Evolutionary conservation across 1,284 basidiomycete species (phyloP), one percentile per base, ranked within the genome.

Genomic region (Fistulina hepatica): DNA sequence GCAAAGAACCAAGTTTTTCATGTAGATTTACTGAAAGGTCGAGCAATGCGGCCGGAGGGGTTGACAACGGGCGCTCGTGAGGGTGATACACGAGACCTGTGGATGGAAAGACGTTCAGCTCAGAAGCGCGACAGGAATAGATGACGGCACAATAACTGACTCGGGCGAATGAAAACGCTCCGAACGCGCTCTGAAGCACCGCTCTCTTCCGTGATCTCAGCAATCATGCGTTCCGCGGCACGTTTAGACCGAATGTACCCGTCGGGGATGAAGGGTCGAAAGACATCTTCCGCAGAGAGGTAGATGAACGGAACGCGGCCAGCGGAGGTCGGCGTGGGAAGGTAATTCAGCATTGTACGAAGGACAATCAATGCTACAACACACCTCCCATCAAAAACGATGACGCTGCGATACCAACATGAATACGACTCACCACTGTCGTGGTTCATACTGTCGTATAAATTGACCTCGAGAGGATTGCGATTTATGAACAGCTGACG

Each of bases 1-100:
- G n/a, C n/a, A n/a, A n/a, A n/a, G n/a, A n/a, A n/a, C n/a, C n/a
- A n/a, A n/a, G n/a, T n/a, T n/a, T n/a, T n/a, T n/a, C n/a, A n/a
- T n/a, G 81, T 22, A 83, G 37, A 10, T 64, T 65, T 9, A 86
- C 73, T 23, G 90, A 80, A 8, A 93, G 61, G 53, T 92, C 88
- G 34, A 97, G 69, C 34, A 92, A 56, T 2, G 85, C 82, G 0
- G 94, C 92, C 26, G 88, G 71, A 21, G 91, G 80, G 11, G 91
- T 86, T 3, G 86, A 83, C 33, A 91, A 56, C 6, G 95, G 94
- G 23, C 92, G 79, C 44, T 81, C 70, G 58, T 97, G 91, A 5
- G 94, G 85, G 54, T 97, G 92, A 61, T 97, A 97, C 55, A 98
- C 90, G 37, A 98, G 66, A 45, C 93, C 93, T 85, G 53, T 33